A percentile compares a stretch with the other conserved stretches of the same genome.
Conservation (phyloP, 2,329 filamentous ascomycete genomes). For the Hortaea sp. region DNA sequence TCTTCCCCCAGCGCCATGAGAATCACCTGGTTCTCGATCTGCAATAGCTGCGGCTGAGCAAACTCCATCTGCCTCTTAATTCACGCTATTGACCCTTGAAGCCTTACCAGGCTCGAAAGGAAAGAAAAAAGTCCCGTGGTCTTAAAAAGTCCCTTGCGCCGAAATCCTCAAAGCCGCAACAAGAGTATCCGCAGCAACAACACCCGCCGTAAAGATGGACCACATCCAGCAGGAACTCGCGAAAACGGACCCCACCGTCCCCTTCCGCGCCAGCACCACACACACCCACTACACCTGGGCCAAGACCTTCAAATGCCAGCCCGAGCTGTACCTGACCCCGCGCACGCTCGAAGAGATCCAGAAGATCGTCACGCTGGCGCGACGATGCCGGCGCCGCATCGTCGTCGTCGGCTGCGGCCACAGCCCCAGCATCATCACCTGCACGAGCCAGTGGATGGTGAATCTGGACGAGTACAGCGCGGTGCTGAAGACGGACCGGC, state of each 20-base stretch:
- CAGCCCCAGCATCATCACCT: constrained; percentile 84
- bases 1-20: too few species aligned
- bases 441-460: constrained; percentile 86
- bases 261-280: constrained; percentile 63
- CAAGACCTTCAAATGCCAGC: constrained; percentile 76
- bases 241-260: constrained; percentile 50
- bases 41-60: constrained; percentile 8
- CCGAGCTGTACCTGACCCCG: constrained; percentile 85
- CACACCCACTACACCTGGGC: constrained; percentile 92
- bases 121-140: too few species aligned
- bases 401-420: constrained; percentile 85
- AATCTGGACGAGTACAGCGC: constrained; percentile 78
- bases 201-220: constrained; percentile 1
- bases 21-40: not conserved
- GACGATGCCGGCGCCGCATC: constrained; percentile 68
- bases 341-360: constrained; percentile 70
- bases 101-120: too few species aligned
- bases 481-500: constrained; percentile 59
- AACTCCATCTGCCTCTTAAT: too few species aligned
- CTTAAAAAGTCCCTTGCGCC: not conserved
- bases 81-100: too few species aligned
- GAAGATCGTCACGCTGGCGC: constrained; percentile 71
- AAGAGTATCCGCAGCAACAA: not conserved
- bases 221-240: constrained; percentile 44
- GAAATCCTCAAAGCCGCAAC: not conserved